Conservation (phyloP, 202 grass and related monocot genomes). For the Tripidium arundinaceum region DNA sequence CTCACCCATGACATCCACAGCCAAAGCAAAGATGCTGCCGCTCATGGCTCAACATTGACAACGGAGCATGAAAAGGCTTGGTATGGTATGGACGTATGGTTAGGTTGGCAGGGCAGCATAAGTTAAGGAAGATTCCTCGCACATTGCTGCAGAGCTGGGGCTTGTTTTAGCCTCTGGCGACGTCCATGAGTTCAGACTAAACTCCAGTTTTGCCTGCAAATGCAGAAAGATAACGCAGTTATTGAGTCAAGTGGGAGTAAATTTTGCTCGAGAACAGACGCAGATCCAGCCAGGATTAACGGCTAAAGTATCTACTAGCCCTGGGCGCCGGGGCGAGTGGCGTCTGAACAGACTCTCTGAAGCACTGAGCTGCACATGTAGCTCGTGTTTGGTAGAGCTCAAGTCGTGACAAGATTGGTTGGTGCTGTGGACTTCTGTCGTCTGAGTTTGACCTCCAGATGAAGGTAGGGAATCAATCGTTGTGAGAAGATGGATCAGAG, state of each 20-base stretch:
- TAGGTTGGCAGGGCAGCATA: not conserved
- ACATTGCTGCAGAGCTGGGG: not conserved
- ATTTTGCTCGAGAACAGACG: not conserved
- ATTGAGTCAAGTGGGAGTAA: not conserved
- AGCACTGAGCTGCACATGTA: slow-evolving; percentile 24
- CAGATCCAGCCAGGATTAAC: slow-evolving; percentile 1
- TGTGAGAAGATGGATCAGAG: not conserved
- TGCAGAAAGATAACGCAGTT: slow-evolving; percentile 24
- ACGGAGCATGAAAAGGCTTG: not conserved
- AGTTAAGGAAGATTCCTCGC: slow-evolving; percentile 17
- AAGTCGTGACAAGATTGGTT: slow-evolving; percentile 12
- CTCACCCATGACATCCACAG: not conserved
- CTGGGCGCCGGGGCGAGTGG: not conserved
- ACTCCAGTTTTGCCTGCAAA: not conserved
- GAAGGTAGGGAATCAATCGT: not conserved
- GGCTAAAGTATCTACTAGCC: not conserved
- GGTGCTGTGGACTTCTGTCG: slow-evolving; percentile 10
- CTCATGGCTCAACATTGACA: not conserved
- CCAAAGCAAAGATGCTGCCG: not conserved
- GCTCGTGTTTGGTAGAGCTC: slow-evolving; percentile 38
- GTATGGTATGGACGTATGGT: not conserved
- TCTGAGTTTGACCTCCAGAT: slow-evolving; percentile 17
- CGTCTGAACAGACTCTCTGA: not conserved
- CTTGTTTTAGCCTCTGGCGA: not conserved
- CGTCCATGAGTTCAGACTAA: not conserved